These are phyloP conservation scores for Cinnamomum chago DNA, from an alignment of 164 flowering plant genomes.

Conservation along the genomic window DNA sequence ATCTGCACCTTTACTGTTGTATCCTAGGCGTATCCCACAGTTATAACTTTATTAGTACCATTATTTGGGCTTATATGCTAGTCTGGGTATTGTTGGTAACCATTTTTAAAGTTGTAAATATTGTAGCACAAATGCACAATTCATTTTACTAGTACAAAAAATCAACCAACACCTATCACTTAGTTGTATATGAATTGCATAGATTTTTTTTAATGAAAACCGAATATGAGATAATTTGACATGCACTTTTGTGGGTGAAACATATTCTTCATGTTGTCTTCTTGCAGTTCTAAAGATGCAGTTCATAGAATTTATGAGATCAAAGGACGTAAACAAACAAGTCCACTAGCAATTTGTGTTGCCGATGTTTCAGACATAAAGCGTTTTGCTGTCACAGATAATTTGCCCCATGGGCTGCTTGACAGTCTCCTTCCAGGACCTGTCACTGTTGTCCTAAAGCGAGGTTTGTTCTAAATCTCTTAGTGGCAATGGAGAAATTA, in stretches of 20 bases:
- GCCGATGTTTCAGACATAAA: conserved; percentile 76
- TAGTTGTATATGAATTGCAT: neutral
- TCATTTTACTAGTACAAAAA: neutral
- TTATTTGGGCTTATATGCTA: no score
- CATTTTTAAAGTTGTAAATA: neutral
- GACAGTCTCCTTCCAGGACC: conserved; percentile 93
- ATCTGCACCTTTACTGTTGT: no score
- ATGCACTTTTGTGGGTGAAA: neutral
- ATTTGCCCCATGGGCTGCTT: conserved; percentile 77
- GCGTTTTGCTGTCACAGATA: conserved; percentile 65
- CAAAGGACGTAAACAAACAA: conserved; percentile 88
- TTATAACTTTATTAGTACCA: no score
- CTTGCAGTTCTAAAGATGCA: conserved; percentile 75
- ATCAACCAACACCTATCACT: neutral
- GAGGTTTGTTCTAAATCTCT: conserved; percentile 44
- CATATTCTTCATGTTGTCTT: neutral
- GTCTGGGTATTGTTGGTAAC: no score
- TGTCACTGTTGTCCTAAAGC: conserved; percentile 73
- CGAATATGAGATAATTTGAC: neutral
- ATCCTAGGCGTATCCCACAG: no score
- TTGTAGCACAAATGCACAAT: neutral
- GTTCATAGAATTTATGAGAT: conserved; percentile 83
- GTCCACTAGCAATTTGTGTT: conserved; percentile 92
- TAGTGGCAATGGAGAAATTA: neutral
- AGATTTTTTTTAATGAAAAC: neutral